phyloP scores from a whole-genome alignment of 1,284 basidiomycete species.

The Boletus smithii region DNA sequence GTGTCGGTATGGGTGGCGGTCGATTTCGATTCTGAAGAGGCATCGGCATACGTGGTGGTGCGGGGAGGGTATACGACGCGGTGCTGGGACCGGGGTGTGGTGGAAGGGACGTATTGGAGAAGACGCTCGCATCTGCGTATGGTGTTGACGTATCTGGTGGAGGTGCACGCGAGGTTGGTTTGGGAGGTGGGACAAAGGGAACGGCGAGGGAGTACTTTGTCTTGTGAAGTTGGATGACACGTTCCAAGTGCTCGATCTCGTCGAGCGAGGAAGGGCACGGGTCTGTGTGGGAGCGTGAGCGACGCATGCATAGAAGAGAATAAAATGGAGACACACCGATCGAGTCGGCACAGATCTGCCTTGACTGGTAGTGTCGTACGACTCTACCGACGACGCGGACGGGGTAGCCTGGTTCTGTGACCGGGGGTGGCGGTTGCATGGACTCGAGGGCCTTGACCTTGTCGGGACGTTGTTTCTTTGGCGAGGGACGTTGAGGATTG shows the following conservation, averaged over 20 bases:
- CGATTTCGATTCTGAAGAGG: slow-evolving; percentile 11
- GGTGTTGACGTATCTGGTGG: too few relatives aligned
- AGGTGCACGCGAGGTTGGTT: slow-evolving; percentile 8
- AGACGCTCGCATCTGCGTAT: slow-evolving; percentile 7
- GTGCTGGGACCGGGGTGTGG: neutral
- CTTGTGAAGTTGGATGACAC: slow-evolving; percentile 52
- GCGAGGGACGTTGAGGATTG: too few relatives aligned
- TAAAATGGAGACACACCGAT: slow-evolving; percentile 37
- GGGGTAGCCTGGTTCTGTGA: slow-evolving; percentile 46
- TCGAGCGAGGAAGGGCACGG: slow-evolving; percentile 51
- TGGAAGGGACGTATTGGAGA: slow-evolving; percentile 3
- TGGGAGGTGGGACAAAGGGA: slow-evolving; percentile 45
- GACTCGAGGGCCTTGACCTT: too few relatives aligned
- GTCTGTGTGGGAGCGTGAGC: slow-evolving; percentile 29
- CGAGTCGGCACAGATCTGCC: slow-evolving; percentile 45
- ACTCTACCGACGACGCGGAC: slow-evolving; percentile 53
- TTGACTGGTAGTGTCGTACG: slow-evolving; percentile 39
- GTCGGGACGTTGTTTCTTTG: too few relatives aligned
- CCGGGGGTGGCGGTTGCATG: slow-evolving; percentile 38
- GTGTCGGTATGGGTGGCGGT: neutral
- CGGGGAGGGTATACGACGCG: slow-evolving; percentile 15
- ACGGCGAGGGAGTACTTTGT: slow-evolving; percentile 45
- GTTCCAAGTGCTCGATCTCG: slow-evolving; percentile 56
- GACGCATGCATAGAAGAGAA: neutral
- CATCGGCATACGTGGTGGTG: slow-evolving; percentile 10